A percentile compares a stretch with the other conserved stretches of the same genome.
These are phyloP conservation scores for Puccinia novopanici DNA, from an alignment of 1,284 basidiomycete species.

Conservation along the genomic window DNA sequence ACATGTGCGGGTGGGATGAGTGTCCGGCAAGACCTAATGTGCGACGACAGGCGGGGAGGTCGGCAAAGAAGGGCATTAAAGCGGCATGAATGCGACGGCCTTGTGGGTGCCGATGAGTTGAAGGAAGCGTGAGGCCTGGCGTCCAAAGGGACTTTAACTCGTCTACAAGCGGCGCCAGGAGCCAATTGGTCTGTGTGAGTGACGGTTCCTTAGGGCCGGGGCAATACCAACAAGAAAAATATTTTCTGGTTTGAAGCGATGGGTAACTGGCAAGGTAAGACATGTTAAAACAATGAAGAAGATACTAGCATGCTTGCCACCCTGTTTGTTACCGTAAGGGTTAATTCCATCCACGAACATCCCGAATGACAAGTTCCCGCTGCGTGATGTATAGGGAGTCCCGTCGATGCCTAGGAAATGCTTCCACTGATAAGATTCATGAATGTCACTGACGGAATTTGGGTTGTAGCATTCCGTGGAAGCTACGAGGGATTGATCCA, in stretches of 20 bases:
- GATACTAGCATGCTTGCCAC: conserved; percentile 23
- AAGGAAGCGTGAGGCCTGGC: conserved; percentile 54
- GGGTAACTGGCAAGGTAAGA: conserved; percentile 8
- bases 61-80: conserved; percentile 49
- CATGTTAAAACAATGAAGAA: conserved; percentile 31
- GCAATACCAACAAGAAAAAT: conserved; percentile 22
- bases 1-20: conserved; percentile 7
- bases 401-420: not conserved
- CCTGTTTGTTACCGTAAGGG: conserved; percentile 31
- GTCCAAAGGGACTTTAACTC: conserved; percentile 54
- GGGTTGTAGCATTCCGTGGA: conserved; percentile 3
- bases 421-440: conserved; percentile 16
- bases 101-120: not conserved
- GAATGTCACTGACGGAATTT: not conserved
- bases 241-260: conserved; percentile 16
- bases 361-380: conserved; percentile 8
- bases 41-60: conserved; percentile 49
- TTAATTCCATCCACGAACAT: conserved; percentile 43
- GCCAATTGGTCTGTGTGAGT: conserved; percentile 26
- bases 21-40: conserved; percentile 27
- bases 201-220: conserved; percentile 33
- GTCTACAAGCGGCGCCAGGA: not conserved
- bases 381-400: not conserved
- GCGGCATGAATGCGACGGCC: conserved; percentile 7
- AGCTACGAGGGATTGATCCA: not conserved